These are phyloP conservation scores for Theobroma grandiflorum DNA, from an alignment of 441 rosid species.

Conservation along the genomic window DNA sequence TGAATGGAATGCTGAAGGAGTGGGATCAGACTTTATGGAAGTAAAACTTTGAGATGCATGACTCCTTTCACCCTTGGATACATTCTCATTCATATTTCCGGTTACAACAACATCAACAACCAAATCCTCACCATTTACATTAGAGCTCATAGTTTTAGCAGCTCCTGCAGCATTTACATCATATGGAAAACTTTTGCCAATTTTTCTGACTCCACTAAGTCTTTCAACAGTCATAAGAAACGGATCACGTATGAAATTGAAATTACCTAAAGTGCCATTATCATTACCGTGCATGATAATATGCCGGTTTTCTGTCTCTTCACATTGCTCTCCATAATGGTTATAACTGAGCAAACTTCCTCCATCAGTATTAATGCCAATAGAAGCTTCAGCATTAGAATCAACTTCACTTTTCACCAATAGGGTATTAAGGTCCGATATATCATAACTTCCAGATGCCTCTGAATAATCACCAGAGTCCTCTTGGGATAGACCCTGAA, in stretches of 20 bases:
- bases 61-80: slow-evolving; percentile 44
- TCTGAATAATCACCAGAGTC: slow-evolving; percentile 49
- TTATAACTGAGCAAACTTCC: slow-evolving; percentile 39
- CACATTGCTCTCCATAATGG: slow-evolving; percentile 38
- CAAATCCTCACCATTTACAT: slow-evolving; percentile 39
- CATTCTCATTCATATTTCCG: slow-evolving; percentile 36
- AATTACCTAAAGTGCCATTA: slow-evolving; percentile 35
- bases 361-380: slow-evolving; percentile 31
- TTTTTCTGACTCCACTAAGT: slow-evolving; percentile 49
- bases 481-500: slow-evolving; percentile 52
- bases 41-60: slow-evolving; percentile 39
- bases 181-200: slow-evolving; percentile 43
- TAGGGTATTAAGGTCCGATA: slow-evolving; percentile 47
- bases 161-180: slow-evolving; percentile 35
- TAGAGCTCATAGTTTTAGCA: slow-evolving; percentile 38
- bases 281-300: slow-evolving; percentile 32
- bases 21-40: slow-evolving; percentile 47
- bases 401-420: slow-evolving; percentile 49
- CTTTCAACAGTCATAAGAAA: slow-evolving; percentile 62
- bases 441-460: slow-evolving; percentile 49
- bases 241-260: slow-evolving; percentile 57
- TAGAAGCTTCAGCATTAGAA: slow-evolving; percentile 34
- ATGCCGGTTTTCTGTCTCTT: slow-evolving; percentile 34
- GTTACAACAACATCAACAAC: slow-evolving; percentile 37
- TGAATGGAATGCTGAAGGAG: slow-evolving; percentile 43